Evolutionary conservation across 208 protist genomes (phyloP), one percentile per base, ranked within the genome.

Genomic region (Crithidia sp.): DNA sequence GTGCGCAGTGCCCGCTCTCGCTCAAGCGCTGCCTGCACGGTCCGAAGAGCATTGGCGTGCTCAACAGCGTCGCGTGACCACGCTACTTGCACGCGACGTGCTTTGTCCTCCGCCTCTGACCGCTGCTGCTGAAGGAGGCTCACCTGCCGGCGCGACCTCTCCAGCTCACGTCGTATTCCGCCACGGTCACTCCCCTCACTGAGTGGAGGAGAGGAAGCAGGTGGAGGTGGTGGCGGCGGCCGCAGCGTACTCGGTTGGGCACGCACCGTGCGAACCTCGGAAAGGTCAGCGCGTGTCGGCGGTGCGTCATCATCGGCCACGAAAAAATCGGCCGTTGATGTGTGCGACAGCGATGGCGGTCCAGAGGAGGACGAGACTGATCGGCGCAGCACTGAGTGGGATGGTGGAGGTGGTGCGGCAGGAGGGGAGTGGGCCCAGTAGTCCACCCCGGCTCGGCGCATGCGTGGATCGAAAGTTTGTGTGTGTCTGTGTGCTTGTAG

Each of bases 1-100:
- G 54, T 55, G 47, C 79, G 79, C 65, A 73, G 63, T 19, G 49
- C 54, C 7, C 39, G 72, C 60, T 84, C 79, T 4, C 79, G 71
- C 17, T 67, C 58, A 52, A 84, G 64, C 0, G 76, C 66, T 3
- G 72, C 72, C 67, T 71, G 41, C 40, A 80, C 16, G 3, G 60
- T 47, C 19, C 77, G 47, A 19, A 75, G 55, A 7, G 75, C 64
- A 47, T 69, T 55, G 9, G 19, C 50, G 44, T 71, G 47, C 19
- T 76, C 72, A 5, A 60, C 71, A 0, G 54, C 16, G 60, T 83
- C 78, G 5, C 44, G 64, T 55, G 68, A 49, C 67, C 75, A 73
- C 28, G 36, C 14, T 5, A 79, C 70, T 47, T 78, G 40, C 36
- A 70, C 19, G 43, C 40, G 67, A 4, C 36, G 7, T 62, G 57